These are phyloP conservation scores for Agrostemma githago DNA, from an alignment of 148 eudicot genomes.

Conservation along the genomic window DNA sequence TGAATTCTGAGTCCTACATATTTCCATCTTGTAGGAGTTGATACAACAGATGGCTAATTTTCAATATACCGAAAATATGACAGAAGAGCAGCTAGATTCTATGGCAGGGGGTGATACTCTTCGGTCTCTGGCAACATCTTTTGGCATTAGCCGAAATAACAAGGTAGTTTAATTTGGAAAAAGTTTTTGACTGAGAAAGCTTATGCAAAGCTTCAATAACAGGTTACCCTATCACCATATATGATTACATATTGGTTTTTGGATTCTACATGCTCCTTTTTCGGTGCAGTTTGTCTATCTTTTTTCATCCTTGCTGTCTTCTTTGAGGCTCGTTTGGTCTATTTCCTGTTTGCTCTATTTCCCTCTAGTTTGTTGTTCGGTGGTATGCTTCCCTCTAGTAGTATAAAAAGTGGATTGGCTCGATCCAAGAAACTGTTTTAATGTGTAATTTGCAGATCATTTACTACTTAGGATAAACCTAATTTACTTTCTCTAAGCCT, in stretches of 20 bases:
- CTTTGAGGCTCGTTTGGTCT: background rate
- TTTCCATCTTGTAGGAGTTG: conserved; percentile 56
- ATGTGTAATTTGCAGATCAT: background rate
- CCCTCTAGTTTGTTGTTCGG: background rate
- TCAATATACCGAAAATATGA: conserved; percentile 96
- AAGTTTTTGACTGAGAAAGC: background rate
- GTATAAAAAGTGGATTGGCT: background rate
- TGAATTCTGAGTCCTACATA: background rate
- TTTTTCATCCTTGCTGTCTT: background rate
- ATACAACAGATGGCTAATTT: conserved; percentile 99
- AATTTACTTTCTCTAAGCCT: background rate
- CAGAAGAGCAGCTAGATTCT: conserved; percentile 93
- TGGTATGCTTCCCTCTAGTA: background rate
- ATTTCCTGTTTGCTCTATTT: background rate
- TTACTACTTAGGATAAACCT: background rate
- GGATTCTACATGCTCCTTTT: conserved; percentile 1
- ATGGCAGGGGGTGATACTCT: conserved; percentile 99
- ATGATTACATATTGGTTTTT: background rate
- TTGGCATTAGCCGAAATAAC: conserved; percentile 81
- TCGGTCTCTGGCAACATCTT: conserved; percentile 89
- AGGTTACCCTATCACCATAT: too few relatives aligned
- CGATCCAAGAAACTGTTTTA: background rate
- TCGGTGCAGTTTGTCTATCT: background rate
- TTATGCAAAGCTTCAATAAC: background rate
- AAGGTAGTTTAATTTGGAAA: conserved; percentile 43